These are phyloP conservation scores for Arabidopsis hybrid DNA, from an alignment of 441 rosid genomes.

Conservation along the genomic window DNA sequence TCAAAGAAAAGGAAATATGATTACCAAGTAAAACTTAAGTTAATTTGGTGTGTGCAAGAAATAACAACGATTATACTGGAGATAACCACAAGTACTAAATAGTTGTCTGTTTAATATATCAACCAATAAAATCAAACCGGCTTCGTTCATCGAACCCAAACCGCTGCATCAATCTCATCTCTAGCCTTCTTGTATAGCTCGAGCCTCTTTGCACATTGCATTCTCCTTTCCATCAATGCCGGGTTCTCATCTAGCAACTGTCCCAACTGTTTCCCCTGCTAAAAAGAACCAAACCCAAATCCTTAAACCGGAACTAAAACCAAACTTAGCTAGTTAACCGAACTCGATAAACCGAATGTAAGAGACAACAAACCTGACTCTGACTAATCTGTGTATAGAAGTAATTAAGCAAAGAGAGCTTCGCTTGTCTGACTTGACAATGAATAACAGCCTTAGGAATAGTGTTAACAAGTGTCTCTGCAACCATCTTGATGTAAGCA, in stretches of 20 bases:
- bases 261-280: slow-evolving; percentile 69
- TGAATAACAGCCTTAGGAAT: slow-evolving; percentile 87
- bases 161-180: slow-evolving; percentile 90
- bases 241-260: slow-evolving; percentile 85
- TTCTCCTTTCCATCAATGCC: slow-evolving; percentile 86
- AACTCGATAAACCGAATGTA: neutral
- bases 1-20: too few relatives aligned
- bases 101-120: neutral
- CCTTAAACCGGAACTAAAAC: neutral
- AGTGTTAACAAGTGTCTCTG: slow-evolving; percentile 68
- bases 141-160: slow-evolving; percentile 70
- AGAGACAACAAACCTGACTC: slow-evolving; percentile 59
- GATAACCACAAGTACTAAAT: neutral
- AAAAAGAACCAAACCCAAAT: neutral
- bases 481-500: slow-evolving; percentile 75
- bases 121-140: neutral
- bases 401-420: slow-evolving; percentile 67
- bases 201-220: slow-evolving; percentile 78
- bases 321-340: neutral
- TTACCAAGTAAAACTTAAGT: too few relatives aligned
- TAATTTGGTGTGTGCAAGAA: too few relatives aligned
- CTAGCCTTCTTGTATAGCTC: slow-evolving; percentile 89
- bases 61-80: neutral
- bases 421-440: slow-evolving; percentile 88
- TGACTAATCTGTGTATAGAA: slow-evolving; percentile 69